Evolutionary conservation across 2,329 filamentous ascomycete species (phyloP).

Genomic region (Stachybotrys elegans): DNA sequence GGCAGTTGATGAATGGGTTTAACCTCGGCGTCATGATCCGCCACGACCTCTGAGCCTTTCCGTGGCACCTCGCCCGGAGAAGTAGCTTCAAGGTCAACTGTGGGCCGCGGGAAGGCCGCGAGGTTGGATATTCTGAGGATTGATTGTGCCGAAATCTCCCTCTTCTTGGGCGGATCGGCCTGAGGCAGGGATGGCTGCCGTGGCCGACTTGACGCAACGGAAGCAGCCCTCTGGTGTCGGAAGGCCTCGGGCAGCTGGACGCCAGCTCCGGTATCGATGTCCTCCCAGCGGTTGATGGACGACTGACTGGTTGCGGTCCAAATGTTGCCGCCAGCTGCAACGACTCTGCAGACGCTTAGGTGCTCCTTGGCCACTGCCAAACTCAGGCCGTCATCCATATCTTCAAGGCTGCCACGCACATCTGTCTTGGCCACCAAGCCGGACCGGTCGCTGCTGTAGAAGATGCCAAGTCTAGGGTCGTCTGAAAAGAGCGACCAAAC

Average conservation of each 20-base stretch:
- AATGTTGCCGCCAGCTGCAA: constrained; percentile 68
- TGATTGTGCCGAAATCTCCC: constrained; percentile 70
- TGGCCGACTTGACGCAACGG: constrained; percentile 34
- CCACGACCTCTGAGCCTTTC: constrained; percentile 24
- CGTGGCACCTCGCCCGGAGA: constrained; percentile 43
- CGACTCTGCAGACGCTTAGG: constrained; percentile 67
- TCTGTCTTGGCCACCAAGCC: constrained; percentile 97
- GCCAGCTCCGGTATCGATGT: constrained; percentile 73
- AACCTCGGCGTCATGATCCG: constrained; percentile 27
- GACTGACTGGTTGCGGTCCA: constrained; percentile 90
- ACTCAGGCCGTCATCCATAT: constrained; percentile 81
- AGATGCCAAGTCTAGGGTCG: constrained; percentile 77
- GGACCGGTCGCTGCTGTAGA: constrained; percentile 91
- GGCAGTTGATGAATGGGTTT: constrained; percentile 64
- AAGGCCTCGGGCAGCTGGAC: constrained; percentile 58
- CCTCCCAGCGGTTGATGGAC: constrained; percentile 86
- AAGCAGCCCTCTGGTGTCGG: constrained; percentile 41
- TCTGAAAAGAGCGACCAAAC: constrained; percentile 95
- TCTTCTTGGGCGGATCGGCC: constrained; percentile 36
- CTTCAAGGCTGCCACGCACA: constrained; percentile 61
- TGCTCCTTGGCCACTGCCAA: constrained; percentile 91
- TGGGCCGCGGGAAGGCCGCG: constrained; percentile 62
- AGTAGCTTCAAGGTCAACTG: constrained; percentile 51
- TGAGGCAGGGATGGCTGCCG: constrained; percentile 26
- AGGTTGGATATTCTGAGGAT: constrained; percentile 82